Conservation (phyloP, 78 protist species). For the Cavenderia fasciculata region DNA sequence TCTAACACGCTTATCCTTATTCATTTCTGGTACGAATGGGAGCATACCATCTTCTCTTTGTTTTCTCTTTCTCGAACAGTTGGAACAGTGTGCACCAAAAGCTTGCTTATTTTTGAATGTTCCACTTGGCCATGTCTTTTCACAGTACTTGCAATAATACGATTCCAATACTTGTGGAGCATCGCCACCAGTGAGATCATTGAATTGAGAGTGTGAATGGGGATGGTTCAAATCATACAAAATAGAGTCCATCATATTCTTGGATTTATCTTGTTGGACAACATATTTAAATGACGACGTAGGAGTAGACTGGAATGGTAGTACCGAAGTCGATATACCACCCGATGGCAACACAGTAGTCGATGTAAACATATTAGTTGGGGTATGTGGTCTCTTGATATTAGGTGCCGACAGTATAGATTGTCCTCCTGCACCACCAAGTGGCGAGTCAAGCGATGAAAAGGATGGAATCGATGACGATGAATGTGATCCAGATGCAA, state of each 20-base stretch:
- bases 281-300: too few relatives aligned
- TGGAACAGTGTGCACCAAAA: slow-evolving; percentile 77
- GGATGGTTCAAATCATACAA: slow-evolving; percentile 12
- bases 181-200: background rate
- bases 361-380: too few relatives aligned
- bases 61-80: slow-evolving; percentile 75
- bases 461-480: too few relatives aligned
- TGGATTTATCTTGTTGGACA: too few relatives aligned
- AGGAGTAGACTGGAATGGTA: too few relatives aligned
- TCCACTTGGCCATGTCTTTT: slow-evolving; percentile 50
- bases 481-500: too few relatives aligned
- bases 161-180: background rate
- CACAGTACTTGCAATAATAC: slow-evolving; percentile 78
- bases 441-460: too few relatives aligned
- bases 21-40: slow-evolving; percentile 56
- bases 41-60: slow-evolving; percentile 36
- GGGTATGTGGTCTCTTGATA: too few relatives aligned
- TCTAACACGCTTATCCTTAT: background rate
- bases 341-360: too few relatives aligned
- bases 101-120: slow-evolving; percentile 57
- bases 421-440: too few relatives aligned
- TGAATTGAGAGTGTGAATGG: background rate
- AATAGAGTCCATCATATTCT: slow-evolving; percentile 10
- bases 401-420: too few relatives aligned
- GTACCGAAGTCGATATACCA: too few relatives aligned